Conservation (phyloP, 768 basidiomycete genomes). For the Boletellus ananiceps region DNA sequence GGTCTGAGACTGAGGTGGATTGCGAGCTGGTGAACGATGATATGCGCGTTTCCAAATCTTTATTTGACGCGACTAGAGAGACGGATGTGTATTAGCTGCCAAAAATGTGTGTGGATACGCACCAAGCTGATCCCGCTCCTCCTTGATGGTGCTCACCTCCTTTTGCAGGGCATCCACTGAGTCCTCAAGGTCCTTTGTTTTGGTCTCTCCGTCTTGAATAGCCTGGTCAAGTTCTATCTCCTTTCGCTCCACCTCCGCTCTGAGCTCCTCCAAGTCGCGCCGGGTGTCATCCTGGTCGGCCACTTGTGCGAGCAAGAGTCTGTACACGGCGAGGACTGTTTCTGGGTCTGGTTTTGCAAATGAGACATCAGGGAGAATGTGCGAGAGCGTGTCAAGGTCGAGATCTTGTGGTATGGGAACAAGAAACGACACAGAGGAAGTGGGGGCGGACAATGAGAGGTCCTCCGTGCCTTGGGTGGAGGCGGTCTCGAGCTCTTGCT, state of each 20-base stretch:
- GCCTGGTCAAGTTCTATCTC: conserved; percentile 85
- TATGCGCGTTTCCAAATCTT: conserved; percentile 51
- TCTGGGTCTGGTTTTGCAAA: conserved; percentile 56
- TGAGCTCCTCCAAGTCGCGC: conserved; percentile 65
- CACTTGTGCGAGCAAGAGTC: conserved; percentile 53
- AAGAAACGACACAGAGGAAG: conserved; percentile 19
- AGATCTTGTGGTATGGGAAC: conserved; percentile 63
- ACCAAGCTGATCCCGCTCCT: conserved; percentile 68
- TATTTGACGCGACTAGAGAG: conserved; percentile 41
- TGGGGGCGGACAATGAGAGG: conserved; percentile 19
- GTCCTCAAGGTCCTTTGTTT: conserved; percentile 52
- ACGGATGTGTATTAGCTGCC: conserved; percentile 4
- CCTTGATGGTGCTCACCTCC: conserved; percentile 52
- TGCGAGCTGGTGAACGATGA: conserved; percentile 53
- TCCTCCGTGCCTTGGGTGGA: conserved; percentile 36
- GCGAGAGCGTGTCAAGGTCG: conserved; percentile 54
- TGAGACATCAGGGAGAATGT: conserved; percentile 57
- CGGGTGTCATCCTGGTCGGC: conserved; percentile 50
- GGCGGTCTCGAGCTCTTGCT: conserved; percentile 32
- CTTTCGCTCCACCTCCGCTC: conserved; percentile 62
- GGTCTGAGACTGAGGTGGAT: conserved; percentile 57
- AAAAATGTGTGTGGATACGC: conserved; percentile 22
- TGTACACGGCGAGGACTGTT: conserved; percentile 57
- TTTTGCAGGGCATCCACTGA: conserved; percentile 48
- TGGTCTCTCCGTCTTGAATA: conserved; percentile 68